Evolutionary conservation across 352 stramenopile species (phyloP).

Genomic region (Phytophthora ramorum): DNA sequence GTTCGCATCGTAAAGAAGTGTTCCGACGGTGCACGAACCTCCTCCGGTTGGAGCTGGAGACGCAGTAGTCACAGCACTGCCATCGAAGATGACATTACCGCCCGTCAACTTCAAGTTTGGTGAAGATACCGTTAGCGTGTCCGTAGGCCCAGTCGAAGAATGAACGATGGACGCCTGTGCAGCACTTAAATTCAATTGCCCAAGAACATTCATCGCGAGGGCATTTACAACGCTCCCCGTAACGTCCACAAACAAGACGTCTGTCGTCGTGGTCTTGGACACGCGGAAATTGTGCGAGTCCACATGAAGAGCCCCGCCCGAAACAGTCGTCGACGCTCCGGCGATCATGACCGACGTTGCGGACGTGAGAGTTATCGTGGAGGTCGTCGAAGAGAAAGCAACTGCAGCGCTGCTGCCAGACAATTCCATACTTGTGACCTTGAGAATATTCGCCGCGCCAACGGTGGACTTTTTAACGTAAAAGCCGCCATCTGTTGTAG

Average conservation of each 20-base stretch:
- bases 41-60: constrained; percentile 11
- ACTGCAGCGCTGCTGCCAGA: constrained; percentile 44
- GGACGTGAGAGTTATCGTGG: constrained; percentile 50
- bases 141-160: constrained; percentile 23
- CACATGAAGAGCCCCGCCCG: constrained; percentile 52
- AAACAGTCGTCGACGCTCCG: constrained; percentile 48
- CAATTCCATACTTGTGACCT: constrained; percentile 40
- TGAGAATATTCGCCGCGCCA: constrained; percentile 42
- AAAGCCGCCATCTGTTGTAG: constrained; percentile 36
- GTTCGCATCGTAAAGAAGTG: constrained; percentile 37
- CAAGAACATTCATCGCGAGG: constrained; percentile 31
- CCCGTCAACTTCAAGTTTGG: constrained; percentile 45
- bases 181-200: constrained; percentile 34
- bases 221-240: constrained; percentile 31
- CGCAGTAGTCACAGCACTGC: constrained; percentile 22
- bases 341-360: constrained; percentile 52
- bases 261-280: constrained; percentile 24
- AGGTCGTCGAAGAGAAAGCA: constrained; percentile 48
- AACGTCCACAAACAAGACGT: constrained; percentile 48
- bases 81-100: constrained; percentile 37
- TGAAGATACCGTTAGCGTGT: constrained; percentile 46
- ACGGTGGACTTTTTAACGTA: constrained; percentile 49
- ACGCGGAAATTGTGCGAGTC: constrained; percentile 55
- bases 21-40: constrained; percentile 33
- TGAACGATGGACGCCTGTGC: constrained; percentile 43